Conservation (phyloP, 2,329 filamentous ascomycete species). For the Emmonsia crescens region DNA sequence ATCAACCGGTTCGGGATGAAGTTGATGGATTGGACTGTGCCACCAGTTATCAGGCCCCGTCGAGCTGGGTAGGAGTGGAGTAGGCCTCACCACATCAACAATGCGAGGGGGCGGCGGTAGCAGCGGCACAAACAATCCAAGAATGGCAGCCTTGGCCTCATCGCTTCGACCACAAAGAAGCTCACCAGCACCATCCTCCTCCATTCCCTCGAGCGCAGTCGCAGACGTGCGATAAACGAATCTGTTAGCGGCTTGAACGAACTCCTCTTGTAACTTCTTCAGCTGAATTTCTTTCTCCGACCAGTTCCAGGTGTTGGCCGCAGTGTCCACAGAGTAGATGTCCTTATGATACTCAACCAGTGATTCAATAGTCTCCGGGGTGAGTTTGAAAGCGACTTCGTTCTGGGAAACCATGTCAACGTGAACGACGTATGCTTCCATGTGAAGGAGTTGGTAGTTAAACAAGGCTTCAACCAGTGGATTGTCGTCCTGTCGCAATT, state of each 20-base stretch:
- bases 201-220: constrained; percentile 81
- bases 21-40: constrained; percentile 59
- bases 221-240: constrained; percentile 89
- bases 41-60: constrained; percentile 65
- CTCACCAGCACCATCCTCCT: constrained; percentile 93
- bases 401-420: constrained; percentile 98
- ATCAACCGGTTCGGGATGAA: constrained; percentile 62
- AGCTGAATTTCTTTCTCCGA: constrained; percentile 90
- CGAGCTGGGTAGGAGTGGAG: constrained; percentile 75
- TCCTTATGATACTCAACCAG: constrained; percentile 95
- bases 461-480: constrained; percentile 76
- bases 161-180: constrained; percentile 83
- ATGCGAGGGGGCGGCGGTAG: constrained; percentile 79
- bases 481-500: constrained; percentile 71
- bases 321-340: constrained; percentile 80
- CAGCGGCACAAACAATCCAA: constrained; percentile 72
- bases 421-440: constrained; percentile 96
- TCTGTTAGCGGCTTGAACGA: constrained; percentile 91
- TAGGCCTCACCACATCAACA: constrained; percentile 78
- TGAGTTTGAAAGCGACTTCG: constrained; percentile 97
- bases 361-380: constrained; percentile 81
- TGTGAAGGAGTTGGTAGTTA: constrained; percentile 85
- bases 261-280: constrained; percentile 96
- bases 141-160: constrained; percentile 80
- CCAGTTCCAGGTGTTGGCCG: constrained; percentile 86